phyloP scores from a whole-genome alignment of 2,329 filamentous ascomycete species.

The Botryotinia calthae region DNA sequence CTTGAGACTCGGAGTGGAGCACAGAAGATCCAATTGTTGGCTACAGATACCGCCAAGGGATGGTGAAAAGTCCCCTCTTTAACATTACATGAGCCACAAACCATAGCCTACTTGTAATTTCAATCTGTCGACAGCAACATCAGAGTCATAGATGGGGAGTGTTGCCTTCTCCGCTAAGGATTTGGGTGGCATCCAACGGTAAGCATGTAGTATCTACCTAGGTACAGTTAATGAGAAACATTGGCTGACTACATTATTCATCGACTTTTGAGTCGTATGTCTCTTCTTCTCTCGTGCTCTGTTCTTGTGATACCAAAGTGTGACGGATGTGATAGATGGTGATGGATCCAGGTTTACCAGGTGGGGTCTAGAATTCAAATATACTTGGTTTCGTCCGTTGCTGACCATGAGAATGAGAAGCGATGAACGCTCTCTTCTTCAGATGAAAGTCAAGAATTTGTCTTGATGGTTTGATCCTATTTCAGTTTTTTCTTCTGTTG shows the following conservation, averaged over 20 bases:
- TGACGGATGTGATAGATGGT: background rate
- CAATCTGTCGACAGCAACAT: background rate
- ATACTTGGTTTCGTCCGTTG: background rate
- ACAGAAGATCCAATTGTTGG: background rate
- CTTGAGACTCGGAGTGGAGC: background rate
- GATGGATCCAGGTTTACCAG: background rate
- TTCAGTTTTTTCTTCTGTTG: background rate
- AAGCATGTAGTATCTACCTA: background rate
- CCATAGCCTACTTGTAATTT: slow-evolving; percentile 5
- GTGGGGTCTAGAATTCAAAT: background rate
- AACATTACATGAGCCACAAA: background rate
- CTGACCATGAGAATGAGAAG: slow-evolving; percentile 10
- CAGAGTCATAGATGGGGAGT: slow-evolving; percentile 3
- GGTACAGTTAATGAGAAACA: background rate
- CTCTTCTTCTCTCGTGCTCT: slow-evolving; percentile 9
- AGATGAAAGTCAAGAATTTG: background rate
- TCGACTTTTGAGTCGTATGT: background rate
- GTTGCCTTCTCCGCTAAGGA: background rate
- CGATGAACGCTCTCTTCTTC: background rate
- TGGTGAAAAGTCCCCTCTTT: background rate
- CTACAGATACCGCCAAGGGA: background rate
- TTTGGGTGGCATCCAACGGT: background rate
- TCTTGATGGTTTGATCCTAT: background rate
- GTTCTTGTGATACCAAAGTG: slow-evolving; percentile 8
- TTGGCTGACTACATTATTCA: background rate